Percentiles rank a stretch among this genome's conserved stretches.
Conservation (phyloP, 1,139 yeast genomes). For the Nakaseomyces bracarensis region DNA sequence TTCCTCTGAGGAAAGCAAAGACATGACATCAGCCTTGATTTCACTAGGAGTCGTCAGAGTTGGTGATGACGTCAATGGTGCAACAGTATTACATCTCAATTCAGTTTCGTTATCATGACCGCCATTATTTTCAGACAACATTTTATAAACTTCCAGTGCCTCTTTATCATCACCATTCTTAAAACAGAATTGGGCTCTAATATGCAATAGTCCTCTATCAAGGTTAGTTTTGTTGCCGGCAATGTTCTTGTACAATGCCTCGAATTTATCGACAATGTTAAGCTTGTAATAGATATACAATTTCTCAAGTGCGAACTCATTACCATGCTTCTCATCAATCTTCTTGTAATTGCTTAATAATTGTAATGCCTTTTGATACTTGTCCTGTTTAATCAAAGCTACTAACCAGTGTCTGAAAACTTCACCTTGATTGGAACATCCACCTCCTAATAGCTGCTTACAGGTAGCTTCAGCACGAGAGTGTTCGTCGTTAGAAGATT, state of each 20-base stretch:
- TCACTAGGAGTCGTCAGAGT: slow-evolving; percentile 10
- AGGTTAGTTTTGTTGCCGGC: slow-evolving; percentile 9
- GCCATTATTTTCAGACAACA: slow-evolving; percentile 34
- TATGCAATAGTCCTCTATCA: slow-evolving; percentile 53
- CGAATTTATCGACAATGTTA: slow-evolving; percentile 40
- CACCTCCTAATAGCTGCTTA: slow-evolving; percentile 34
- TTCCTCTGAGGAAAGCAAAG: slow-evolving; percentile 7
- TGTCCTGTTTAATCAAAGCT: slow-evolving; percentile 66
- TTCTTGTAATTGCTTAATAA: slow-evolving; percentile 39
- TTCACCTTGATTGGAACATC: slow-evolving; percentile 38
- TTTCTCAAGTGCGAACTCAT: slow-evolving; percentile 43
- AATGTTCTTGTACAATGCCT: slow-evolving; percentile 28
- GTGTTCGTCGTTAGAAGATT: slow-evolving; percentile 41
- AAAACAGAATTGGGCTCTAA: slow-evolving; percentile 77
- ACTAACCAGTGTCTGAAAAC: slow-evolving; percentile 50
- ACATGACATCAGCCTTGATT: slow-evolving; percentile 26
- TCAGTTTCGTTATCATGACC: slow-evolving; percentile 41
- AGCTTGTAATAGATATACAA: slow-evolving; percentile 67
- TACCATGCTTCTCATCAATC: slow-evolving; percentile 31
- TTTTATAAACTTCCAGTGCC: slow-evolving; percentile 49
- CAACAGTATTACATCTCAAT: slow-evolving; percentile 37
- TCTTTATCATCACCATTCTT: slow-evolving; percentile 50
- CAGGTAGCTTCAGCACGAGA: slow-evolving; percentile 41
- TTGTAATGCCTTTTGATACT: slow-evolving; percentile 49
- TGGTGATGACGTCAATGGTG: slow-evolving; percentile 21